Percentiles rank a stretch among this genome's conserved stretches.
phyloP scores from a whole-genome alignment of 306 rosid species.

The Quercus suber region DNA sequence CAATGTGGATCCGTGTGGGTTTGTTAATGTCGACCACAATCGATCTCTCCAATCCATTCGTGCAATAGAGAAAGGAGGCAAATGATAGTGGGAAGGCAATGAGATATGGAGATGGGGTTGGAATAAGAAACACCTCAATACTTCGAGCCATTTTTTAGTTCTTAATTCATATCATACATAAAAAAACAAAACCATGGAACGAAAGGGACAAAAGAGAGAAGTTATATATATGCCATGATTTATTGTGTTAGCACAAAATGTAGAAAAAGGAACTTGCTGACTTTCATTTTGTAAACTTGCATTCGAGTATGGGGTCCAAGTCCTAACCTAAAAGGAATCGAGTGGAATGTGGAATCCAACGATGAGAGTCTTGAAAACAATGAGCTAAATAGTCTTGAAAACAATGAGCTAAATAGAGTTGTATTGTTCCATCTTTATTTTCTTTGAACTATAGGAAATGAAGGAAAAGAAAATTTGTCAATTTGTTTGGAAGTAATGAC shows the following conservation, averaged over 20 bases:
- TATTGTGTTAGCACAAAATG: too few species aligned
- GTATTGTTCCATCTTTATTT: too few species aligned
- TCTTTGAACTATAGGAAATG: neutral
- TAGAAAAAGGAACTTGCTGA: too few species aligned
- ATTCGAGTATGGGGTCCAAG: neutral
- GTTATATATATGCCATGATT: neutral
- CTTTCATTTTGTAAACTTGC: neutral
- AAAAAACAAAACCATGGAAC: conserved; percentile 1
- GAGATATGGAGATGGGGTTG: conserved; percentile 28
- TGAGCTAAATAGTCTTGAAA: neutral
- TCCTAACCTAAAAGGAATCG: neutral
- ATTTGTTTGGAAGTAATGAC: too few species aligned
- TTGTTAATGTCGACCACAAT: conserved; percentile 57
- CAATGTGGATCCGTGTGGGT: conserved; percentile 26
- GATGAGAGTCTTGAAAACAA: neutral
- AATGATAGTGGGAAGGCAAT: conserved; percentile 48
- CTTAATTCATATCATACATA: conserved; percentile 16
- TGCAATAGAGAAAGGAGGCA: conserved; percentile 48
- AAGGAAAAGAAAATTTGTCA: neutral
- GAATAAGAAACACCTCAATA: conserved; percentile 25
- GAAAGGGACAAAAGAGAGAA: conserved; percentile 12
- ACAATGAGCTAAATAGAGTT: neutral
- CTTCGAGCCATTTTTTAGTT: neutral
- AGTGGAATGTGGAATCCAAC: neutral
- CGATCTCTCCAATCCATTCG: conserved; percentile 32